phyloP scores from a whole-genome alignment of 805 yeast genomes.

The Clavispora phyllophila region DNA sequence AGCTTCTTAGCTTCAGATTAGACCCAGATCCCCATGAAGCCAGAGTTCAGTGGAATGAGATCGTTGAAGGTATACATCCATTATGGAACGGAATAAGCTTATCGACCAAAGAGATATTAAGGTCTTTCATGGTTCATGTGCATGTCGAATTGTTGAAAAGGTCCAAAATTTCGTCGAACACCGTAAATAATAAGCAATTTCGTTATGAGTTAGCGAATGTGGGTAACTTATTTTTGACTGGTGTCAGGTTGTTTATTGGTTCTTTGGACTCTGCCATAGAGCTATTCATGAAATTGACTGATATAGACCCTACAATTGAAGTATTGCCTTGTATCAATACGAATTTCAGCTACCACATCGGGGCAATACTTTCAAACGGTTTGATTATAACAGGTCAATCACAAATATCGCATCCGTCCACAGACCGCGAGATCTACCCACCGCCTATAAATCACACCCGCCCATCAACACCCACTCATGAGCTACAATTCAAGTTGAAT shows the following conservation, averaged over 20 bases:
- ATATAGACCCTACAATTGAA: slow-evolving; percentile 45
- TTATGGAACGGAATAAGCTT: slow-evolving; percentile 61
- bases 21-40: slow-evolving; percentile 48
- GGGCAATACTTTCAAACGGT: slow-evolving; percentile 69
- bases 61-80: slow-evolving; percentile 74
- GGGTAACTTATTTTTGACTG: slow-evolving; percentile 81
- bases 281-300: slow-evolving; percentile 59
- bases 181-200: slow-evolving; percentile 47
- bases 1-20: slow-evolving; percentile 43
- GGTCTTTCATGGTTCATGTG: slow-evolving; percentile 74
- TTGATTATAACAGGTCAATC: slow-evolving; percentile 81
- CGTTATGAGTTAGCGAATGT: slow-evolving; percentile 73
- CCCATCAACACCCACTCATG: slow-evolving; percentile 15
- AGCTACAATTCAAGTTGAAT: not conserved
- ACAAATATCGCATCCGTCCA: slow-evolving; percentile 83
- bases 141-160: slow-evolving; percentile 73
- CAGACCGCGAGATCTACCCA: slow-evolving; percentile 17
- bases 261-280: slow-evolving; percentile 83
- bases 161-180: slow-evolving; percentile 34
- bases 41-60: slow-evolving; percentile 63
- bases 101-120: slow-evolving; percentile 62
- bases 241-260: slow-evolving; percentile 76
- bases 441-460: slow-evolving; percentile 16
- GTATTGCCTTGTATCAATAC: slow-evolving; percentile 83
- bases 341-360: slow-evolving; percentile 79